Evolutionary conservation across 2,329 filamentous ascomycete species (phyloP).

Genomic region (Colletotrichum noveboracense): DNA sequence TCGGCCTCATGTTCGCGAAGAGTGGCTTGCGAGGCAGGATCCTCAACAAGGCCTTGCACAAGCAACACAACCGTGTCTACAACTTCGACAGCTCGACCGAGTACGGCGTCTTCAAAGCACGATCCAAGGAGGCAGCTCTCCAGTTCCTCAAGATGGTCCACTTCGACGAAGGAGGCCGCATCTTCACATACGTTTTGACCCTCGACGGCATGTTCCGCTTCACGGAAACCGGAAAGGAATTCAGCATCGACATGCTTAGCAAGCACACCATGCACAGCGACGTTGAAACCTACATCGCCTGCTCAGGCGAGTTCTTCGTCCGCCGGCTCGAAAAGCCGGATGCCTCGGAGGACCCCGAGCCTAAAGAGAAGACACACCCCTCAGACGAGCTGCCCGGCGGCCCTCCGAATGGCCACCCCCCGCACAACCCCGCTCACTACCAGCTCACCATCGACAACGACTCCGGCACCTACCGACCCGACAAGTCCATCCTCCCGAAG

Average conservation of each 20-base stretch:
- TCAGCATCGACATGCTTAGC: constrained; percentile 88
- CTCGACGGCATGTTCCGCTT: constrained; percentile 87
- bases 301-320: constrained; percentile 91
- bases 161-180: constrained; percentile 82
- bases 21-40: constrained; percentile 80
- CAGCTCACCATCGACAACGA: constrained; percentile 95
- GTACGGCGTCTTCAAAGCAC: constrained; percentile 70
- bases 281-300: constrained; percentile 89
- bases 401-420: constrained; percentile 48
- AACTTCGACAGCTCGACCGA: constrained; percentile 82
- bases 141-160: constrained; percentile 88
- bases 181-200: constrained; percentile 92
- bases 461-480: constrained; percentile 89
- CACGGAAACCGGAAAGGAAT: constrained; percentile 95
- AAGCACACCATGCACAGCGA: constrained; percentile 98
- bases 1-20: constrained; percentile 85
- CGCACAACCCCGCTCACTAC: constrained; percentile 64
- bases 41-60: constrained; percentile 84
- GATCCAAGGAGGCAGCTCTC: constrained; percentile 72
- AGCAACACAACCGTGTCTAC: constrained; percentile 89
- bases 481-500: constrained; percentile 74
- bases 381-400: constrained; percentile 51
- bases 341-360: constrained; percentile 46
- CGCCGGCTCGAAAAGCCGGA: constrained; percentile 65
- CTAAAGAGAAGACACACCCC: constrained; percentile 56